These are phyloP conservation scores for Yarrowia sp. DNA, from an alignment of 805 yeast species.

Conservation along the genomic window DNA sequence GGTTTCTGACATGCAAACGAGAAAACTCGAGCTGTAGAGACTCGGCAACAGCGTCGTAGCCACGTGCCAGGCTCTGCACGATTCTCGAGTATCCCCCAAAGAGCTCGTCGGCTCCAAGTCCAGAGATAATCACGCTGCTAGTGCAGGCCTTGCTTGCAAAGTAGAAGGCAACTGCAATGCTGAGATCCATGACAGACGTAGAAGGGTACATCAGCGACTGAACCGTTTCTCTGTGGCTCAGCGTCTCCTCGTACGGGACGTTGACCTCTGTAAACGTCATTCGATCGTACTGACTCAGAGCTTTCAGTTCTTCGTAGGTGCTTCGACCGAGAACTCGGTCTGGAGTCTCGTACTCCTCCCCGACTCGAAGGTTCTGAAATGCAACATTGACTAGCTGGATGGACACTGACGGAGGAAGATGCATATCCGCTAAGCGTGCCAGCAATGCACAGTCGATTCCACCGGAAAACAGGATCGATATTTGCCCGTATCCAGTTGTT, in stretches of 20 bases:
- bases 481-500: conserved; percentile 29
- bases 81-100: conserved; percentile 96
- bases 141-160: conserved; percentile 75
- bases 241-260: conserved; percentile 67
- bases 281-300: conserved; percentile 37
- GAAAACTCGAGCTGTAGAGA: conserved; percentile 71
- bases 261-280: conserved; percentile 63
- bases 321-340: conserved; percentile 74
- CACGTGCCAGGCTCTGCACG: conserved; percentile 40
- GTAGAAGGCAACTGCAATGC: conserved; percentile 92
- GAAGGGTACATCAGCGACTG: conserved; percentile 73
- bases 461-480: conserved; percentile 82
- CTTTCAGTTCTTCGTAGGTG: conserved; percentile 55
- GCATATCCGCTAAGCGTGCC: conserved; percentile 46
- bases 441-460: conserved; percentile 90
- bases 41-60: conserved; percentile 46
- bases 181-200: conserved; percentile 89
- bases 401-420: conserved; percentile 31
- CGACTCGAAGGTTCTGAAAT: conserved; percentile 83
- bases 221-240: conserved; percentile 51
- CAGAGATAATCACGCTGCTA: conserved; percentile 77
- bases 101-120: conserved; percentile 95
- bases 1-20: conserved; percentile 71
- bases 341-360: conserved; percentile 61
- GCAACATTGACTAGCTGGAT: conserved; percentile 90